Conservation (phyloP, 179 eudicot genomes). For the Sideroxylon spinosum region DNA sequence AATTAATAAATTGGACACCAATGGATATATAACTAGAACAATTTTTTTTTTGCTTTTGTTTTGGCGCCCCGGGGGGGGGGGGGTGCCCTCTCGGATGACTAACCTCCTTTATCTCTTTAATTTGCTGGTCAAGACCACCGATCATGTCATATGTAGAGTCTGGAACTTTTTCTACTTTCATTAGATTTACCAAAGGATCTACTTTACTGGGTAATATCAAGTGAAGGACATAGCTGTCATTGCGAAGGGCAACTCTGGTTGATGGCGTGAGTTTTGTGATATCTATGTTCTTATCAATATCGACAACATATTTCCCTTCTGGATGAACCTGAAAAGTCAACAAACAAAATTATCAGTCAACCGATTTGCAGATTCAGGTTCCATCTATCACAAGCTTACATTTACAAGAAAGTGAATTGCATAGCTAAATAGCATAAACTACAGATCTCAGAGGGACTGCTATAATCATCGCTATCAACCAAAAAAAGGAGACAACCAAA, state of each 20-base stretch:
- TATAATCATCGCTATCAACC: too few species aligned
- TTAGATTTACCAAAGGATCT: conserved; percentile 84
- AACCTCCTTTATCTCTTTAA: conserved; percentile 94
- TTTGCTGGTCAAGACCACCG: conserved; percentile 93
- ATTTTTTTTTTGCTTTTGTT: too few species aligned
- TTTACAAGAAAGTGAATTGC: background rate
- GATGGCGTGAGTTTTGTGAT: conserved; percentile 81
- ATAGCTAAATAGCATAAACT: background rate
- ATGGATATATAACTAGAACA: background rate
- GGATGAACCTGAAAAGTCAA: conserved; percentile 60
- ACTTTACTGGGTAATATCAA: conserved; percentile 81
- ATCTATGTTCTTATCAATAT: conserved; percentile 78
- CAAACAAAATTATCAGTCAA: background rate
- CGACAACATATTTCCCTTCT: conserved; percentile 86
- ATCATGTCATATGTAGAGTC: conserved; percentile 93
- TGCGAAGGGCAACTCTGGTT: conserved; percentile 73
- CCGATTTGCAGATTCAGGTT: conserved; percentile 2
- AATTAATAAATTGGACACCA: background rate
- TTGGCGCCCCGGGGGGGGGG: too few species aligned
- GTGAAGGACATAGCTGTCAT: conserved; percentile 85
- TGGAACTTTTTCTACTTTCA: conserved; percentile 96
- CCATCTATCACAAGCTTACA: background rate
- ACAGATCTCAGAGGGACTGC: background rate
- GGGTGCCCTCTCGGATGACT: background rate
- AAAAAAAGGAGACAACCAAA: too few species aligned